Evolutionary conservation across 2,329 filamentous ascomycete genomes (phyloP).

Genomic region (Aspergillus neoniger): DNA sequence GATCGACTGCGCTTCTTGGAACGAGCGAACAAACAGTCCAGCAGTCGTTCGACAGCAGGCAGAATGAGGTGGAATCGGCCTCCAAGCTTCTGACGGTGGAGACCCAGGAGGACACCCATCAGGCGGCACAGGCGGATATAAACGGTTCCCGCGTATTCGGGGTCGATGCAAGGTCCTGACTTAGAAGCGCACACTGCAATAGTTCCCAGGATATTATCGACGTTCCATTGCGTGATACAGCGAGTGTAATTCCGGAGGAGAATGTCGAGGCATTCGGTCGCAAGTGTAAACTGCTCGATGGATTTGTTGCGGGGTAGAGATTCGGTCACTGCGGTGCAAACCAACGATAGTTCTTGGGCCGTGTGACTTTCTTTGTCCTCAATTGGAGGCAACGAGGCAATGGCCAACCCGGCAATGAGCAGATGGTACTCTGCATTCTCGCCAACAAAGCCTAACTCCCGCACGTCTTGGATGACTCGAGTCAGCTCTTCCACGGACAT

Average conservation of each 20-base stretch:
- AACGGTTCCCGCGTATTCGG: constrained; percentile 43
- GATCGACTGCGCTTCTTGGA: constrained; percentile 39
- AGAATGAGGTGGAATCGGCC: constrained; percentile 63
- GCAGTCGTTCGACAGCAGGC: constrained; percentile 55
- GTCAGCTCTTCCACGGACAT: constrained; percentile 35
- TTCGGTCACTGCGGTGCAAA: constrained; percentile 39
- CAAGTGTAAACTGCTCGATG: constrained; percentile 44
- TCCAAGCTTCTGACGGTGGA: constrained; percentile 60
- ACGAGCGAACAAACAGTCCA: constrained; percentile 58
- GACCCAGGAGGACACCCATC: constrained; percentile 54
- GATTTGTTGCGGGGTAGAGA: constrained; percentile 33
- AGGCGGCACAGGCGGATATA: constrained; percentile 58
- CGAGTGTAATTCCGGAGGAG: constrained; percentile 45
- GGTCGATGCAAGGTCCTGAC: constrained; percentile 34
- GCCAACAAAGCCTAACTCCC: constrained; percentile 32
- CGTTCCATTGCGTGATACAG: constrained; percentile 48
- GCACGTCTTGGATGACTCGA: constrained; percentile 35
- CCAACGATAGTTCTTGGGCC: constrained; percentile 38
- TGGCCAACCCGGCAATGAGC: constrained; percentile 40
- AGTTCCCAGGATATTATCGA: constrained; percentile 45
- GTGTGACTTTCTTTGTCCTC: constrained; percentile 42
- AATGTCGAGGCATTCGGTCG: constrained; percentile 42
- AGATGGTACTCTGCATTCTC: constrained; percentile 35
- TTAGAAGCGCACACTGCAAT: constrained; percentile 41
- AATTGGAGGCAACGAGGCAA: constrained; percentile 34